phyloP scores from a whole-genome alignment of 176 grass and related monocot genomes.

The Leersia perrieri region DNA sequence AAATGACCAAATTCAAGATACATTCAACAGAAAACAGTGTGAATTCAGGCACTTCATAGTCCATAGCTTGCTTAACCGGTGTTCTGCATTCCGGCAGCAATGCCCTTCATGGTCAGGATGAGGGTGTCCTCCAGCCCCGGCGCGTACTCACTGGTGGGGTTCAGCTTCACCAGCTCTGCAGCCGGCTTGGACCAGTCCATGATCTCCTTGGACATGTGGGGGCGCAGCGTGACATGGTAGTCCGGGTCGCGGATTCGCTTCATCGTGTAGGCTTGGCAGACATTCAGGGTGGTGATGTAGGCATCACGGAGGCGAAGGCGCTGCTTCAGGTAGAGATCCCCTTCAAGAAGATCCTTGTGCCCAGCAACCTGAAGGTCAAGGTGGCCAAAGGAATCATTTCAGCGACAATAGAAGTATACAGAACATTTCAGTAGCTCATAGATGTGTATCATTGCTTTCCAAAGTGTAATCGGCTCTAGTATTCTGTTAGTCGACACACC shows the following conservation, averaged over 20 bases:
- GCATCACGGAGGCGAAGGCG: slow-evolving; percentile 58
- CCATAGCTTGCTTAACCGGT: slow-evolving; percentile 40
- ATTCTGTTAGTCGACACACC: slow-evolving; percentile 9
- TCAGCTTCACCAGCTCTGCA: slow-evolving; percentile 69
- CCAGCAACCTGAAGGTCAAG: slow-evolving; percentile 54
- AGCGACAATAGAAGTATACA: not conserved
- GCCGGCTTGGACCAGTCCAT: slow-evolving; percentile 51
- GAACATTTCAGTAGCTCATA: not conserved
- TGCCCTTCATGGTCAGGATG: slow-evolving; percentile 87
- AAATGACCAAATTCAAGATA: not conserved
- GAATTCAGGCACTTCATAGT: not conserved
- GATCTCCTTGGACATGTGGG: slow-evolving; percentile 62
- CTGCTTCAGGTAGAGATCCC: slow-evolving; percentile 75
- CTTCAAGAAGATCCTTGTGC: slow-evolving; percentile 72
- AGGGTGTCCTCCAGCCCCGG: slow-evolving; percentile 79
- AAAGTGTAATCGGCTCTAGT: not conserved
- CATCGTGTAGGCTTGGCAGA: slow-evolving; percentile 69
- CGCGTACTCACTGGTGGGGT: slow-evolving; percentile 63
- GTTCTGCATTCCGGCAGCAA: slow-evolving; percentile 85
- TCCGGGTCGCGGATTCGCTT: slow-evolving; percentile 64
- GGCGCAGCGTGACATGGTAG: slow-evolving; percentile 57
- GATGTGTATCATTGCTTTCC: not conserved
- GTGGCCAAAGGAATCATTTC: not conserved
- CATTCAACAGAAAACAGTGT: not conserved
- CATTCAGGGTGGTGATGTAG: slow-evolving; percentile 71